phyloP scores from a whole-genome alignment of 352 stramenopile species.

The Pythium utonaiense region DNA sequence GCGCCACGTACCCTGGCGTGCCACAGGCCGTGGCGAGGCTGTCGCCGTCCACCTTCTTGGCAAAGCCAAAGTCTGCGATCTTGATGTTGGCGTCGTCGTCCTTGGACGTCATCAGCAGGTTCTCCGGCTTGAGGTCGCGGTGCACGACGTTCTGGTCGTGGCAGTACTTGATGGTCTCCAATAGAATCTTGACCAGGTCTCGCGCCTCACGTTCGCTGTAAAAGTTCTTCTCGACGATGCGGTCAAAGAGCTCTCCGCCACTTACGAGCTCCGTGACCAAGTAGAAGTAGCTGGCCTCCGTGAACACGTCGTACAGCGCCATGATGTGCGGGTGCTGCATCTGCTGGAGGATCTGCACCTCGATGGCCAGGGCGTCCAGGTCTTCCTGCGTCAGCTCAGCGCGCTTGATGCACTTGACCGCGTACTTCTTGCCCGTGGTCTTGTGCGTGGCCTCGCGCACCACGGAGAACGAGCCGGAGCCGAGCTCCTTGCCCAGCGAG shows the following conservation, averaged over 20 bases:
- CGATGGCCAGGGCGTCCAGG: slow-evolving; percentile 64
- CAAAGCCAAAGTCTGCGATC: slow-evolving; percentile 81
- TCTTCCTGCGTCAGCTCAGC: slow-evolving; percentile 52
- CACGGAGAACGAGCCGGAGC: slow-evolving; percentile 52
- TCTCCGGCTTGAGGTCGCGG: slow-evolving; percentile 84
- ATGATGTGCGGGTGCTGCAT: slow-evolving; percentile 90
- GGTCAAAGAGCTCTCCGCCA: slow-evolving; percentile 83
- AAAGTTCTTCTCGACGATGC: slow-evolving; percentile 87
- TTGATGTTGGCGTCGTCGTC: slow-evolving; percentile 82
- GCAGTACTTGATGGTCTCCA: slow-evolving; percentile 82
- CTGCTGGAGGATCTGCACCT: slow-evolving; percentile 74
- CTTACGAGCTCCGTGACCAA: slow-evolving; percentile 96
- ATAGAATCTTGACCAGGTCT: slow-evolving; percentile 73
- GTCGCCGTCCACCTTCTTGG: slow-evolving; percentile 64
- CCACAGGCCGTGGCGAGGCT: slow-evolving; percentile 65
- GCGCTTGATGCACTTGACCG: slow-evolving; percentile 88
- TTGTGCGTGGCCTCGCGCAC: slow-evolving; percentile 49
- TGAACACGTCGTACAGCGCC: slow-evolving; percentile 89
- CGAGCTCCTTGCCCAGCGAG: slow-evolving; percentile 43
- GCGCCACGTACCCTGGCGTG: slow-evolving; percentile 74
- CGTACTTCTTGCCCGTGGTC: slow-evolving; percentile 35
- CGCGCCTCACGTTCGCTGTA: slow-evolving; percentile 78
- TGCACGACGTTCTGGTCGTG: slow-evolving; percentile 85
- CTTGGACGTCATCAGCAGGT: slow-evolving; percentile 74
- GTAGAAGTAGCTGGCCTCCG: slow-evolving; percentile 93